Base-by-base conservation (phyloP, 1,284 basidiomycete species). In the Lentinus polychrous region DNA sequence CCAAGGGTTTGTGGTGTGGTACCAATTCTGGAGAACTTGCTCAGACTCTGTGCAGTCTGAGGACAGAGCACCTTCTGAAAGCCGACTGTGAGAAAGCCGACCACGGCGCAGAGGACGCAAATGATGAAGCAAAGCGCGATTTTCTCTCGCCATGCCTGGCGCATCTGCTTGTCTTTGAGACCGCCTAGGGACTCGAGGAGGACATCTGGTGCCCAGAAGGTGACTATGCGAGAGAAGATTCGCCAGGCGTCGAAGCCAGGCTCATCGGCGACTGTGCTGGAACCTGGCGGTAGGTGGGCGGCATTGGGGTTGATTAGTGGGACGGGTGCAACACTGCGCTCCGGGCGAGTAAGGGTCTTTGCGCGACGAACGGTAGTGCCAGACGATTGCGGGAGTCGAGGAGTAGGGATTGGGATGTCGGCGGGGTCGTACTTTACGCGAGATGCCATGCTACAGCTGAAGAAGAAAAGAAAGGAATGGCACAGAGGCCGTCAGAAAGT, bases 131-230 rank as follows among this genome's bases (percentile, higher is more conserved):
- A 97, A 7, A 99, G 77, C 5, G 94, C 83, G 52, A 97, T 83
- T 74, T 99, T 99, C 69, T 99, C 96, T 58, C 96, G 80, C 96
- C 96, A 99, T 1, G 96, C 96, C 68, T 97, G 91, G 55, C 83
- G 76, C 51, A 82, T 74, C 46, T 79, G 72, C 62, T 78, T 78
- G 64, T 94, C 91, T 60, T 80, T 85, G 65, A 98, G 76, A 43
- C 93, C 91, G 49, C 86, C 87, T 3, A 91, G 53, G 11, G 83
- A 79, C 18, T 76, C 69, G 48, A 98, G 78, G 12, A 94, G 63
- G 55, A 84, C 76, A 42, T 81, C 75, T 12, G 94, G 94, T 3
- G 93, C 94, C 92, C 92, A 97, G 64, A 89, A 94, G 3, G 94
- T 94, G 60, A 89, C 74, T 43, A 90, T 62, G 60, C 79, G 80